Base-by-base conservation (phyloP, 2,329 filamentous ascomycete genomes). In the Cordyceps tenuipes region DNA sequence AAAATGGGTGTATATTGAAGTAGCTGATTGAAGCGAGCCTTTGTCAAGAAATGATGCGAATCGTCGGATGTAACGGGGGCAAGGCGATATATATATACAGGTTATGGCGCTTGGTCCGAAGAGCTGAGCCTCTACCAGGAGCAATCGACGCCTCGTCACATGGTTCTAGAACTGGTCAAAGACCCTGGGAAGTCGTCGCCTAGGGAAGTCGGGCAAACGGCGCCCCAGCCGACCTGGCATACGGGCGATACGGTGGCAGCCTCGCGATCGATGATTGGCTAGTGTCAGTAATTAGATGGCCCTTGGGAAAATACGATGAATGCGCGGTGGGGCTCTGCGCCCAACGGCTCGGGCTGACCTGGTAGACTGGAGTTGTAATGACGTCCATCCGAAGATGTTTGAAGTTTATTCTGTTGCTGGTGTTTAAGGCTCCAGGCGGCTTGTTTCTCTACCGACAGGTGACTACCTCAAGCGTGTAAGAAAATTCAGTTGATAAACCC, bases 271-370 rank as follows among this genome's bases (percentile, higher is more conserved):
- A 7, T 44, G 26, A 57, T 61, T 61, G 53, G 59, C 13, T 8
- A 3, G 12, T 1, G 4, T 3, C 19, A 17, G 7, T 15, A 3
- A 50, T 57, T 19, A 9, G 17, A n/a, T 46, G 59, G 19, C 36
- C 1, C 3, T 6, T 48, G 21, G 51, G n/a, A 21, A 34, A 59
- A 61, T 59, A 61, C 61, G 61, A 61, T 48, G 59, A 61, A 62
- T 59, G 61, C 61, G 61, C 29, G 19, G 46, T 46, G 60, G 48
- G 29, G 7, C 34, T 21, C 21, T 21, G 3, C 21, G 36, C 34
- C 31, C 34, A 12, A 41, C 17, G 10, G n/a, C 31, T 7, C 36
- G 43, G 29, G 50, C 50, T 53, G 36, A 53, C 50, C 50, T 31
- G 17, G 21, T 50, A 26, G 48, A 26, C 7, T 29, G 29, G 29